A percentile compares a stretch with the other conserved stretches of the same genome.
These are phyloP conservation scores for Symbiodinium natans DNA, from an alignment of 73 alveolate genomes.

Conservation along the genomic window DNA sequence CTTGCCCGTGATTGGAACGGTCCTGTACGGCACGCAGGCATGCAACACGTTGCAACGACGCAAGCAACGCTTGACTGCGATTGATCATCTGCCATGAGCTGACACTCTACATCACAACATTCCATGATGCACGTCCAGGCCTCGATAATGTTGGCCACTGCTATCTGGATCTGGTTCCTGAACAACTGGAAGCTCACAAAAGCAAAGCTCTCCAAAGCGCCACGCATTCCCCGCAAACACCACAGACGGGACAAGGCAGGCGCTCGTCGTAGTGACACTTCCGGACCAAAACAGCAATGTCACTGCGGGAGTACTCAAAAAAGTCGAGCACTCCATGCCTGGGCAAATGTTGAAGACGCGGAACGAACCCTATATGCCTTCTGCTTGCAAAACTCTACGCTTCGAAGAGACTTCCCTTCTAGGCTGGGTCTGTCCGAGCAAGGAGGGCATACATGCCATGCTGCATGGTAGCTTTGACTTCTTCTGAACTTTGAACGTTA, in stretches of 20 bases:
- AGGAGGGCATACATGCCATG: too few species aligned
- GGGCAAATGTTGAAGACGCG: not conserved
- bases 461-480: too few species aligned
- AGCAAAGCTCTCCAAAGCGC: not conserved
- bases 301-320: slow-evolving; percentile 56
- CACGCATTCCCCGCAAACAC: not conserved
- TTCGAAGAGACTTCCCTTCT: too few species aligned
- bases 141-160: slow-evolving; percentile 80
- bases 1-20: slow-evolving; percentile 82
- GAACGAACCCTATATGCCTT: too few species aligned
- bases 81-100: not conserved
- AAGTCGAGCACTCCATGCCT: slow-evolving; percentile 83
- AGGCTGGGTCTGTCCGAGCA: too few species aligned
- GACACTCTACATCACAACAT: not conserved
- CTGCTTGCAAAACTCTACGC: too few species aligned
- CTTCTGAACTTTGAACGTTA: too few species aligned
- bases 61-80: too few species aligned
- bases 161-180: slow-evolving; percentile 71
- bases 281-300: slow-evolving; percentile 68
- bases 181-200: not conserved
- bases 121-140: not conserved
- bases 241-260: not conserved
- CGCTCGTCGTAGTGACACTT: slow-evolving; percentile 80
- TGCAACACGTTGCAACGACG: too few species aligned
- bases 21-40: not conserved